These are phyloP conservation scores for Pseudocercospora musae DNA, from an alignment of 2,329 filamentous ascomycete genomes.

Conservation along the genomic window DNA sequence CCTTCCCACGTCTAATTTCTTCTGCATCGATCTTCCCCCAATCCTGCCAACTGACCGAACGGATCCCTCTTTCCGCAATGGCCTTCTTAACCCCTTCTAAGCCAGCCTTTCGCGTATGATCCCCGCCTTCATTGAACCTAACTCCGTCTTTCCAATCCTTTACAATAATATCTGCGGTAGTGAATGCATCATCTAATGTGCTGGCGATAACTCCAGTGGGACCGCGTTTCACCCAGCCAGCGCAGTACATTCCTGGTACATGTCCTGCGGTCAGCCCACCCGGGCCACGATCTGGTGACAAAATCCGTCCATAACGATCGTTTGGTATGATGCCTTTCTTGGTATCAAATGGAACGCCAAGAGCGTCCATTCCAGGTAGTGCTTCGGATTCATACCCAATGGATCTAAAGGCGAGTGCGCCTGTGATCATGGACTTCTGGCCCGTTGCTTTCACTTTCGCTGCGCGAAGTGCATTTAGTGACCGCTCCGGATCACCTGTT, in stretches of 20 bases:
- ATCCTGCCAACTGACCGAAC: constrained; percentile 73
- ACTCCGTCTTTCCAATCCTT: constrained; percentile 64
- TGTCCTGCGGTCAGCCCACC: constrained; percentile 45
- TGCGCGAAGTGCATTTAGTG: constrained; percentile 30
- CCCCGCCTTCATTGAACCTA: constrained; percentile 42
- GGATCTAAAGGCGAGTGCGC: constrained; percentile 80
- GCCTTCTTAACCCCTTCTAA: constrained; percentile 74
- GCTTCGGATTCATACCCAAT: constrained; percentile 87
- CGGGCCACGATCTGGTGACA: constrained; percentile 42
- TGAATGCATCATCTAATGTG: constrained; percentile 93
- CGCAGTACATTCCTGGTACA: constrained; percentile 78
- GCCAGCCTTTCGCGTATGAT: constrained; percentile 51
- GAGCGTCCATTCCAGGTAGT: constrained; percentile 67
- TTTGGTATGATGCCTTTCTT: constrained; percentile 75
- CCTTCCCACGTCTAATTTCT: constrained; percentile 65
- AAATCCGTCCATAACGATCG: constrained; percentile 73
- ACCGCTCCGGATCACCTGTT: constrained; percentile 27
- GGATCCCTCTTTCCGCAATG: constrained; percentile 53
- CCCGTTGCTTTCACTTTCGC: constrained; percentile 28
- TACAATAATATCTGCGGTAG: constrained; percentile 77
- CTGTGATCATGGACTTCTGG: constrained; percentile 49
- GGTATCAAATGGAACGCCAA: constrained; percentile 76
- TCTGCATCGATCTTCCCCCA: constrained; percentile 82
- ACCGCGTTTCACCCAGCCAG: constrained; percentile 93
- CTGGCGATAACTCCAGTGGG: constrained; percentile 94